These are phyloP conservation scores for Volvox africanus DNA, from an alignment of 139 green algal species.

Conservation along the genomic window DNA sequence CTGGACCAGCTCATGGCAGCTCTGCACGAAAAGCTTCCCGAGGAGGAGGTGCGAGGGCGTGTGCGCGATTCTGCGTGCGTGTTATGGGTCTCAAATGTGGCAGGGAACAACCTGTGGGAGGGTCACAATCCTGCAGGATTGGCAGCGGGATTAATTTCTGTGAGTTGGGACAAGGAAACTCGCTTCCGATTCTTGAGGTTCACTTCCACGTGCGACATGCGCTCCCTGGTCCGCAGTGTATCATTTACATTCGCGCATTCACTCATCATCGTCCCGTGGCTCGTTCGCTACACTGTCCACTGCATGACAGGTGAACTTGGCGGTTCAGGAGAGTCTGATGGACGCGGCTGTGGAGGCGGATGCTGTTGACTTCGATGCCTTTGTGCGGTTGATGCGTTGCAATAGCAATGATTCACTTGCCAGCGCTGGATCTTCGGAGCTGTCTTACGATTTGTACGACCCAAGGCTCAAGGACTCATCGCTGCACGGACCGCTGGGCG, in stretches of 20 bases:
- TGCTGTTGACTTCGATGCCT: constrained; percentile 86
- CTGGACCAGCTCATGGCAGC: constrained; percentile 68
- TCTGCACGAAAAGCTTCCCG: constrained; percentile 82
- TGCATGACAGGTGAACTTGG: constrained; percentile 67
- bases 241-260: not conserved
- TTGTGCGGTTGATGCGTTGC: constrained; percentile 70
- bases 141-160: too few species aligned
- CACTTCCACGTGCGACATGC: too few species aligned
- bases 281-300: not conserved
- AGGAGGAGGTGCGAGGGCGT: constrained; percentile 75
- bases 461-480: constrained; percentile 26
- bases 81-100: too few species aligned
- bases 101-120: too few species aligned
- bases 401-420: constrained; percentile 61
- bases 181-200: too few species aligned
- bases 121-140: too few species aligned
- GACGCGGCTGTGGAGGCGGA: constrained; percentile 77
- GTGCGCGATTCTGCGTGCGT: too few species aligned
- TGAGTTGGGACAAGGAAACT: too few species aligned
- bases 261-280: not conserved
- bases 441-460: constrained; percentile 56
- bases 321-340: constrained; percentile 85
- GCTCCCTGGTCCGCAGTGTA: not conserved
- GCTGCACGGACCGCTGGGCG: constrained; percentile 21
- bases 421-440: constrained; percentile 13